Base-by-base conservation (phyloP, 2,329 filamentous ascomycete species). In the Leptodontidium sp. region DNA sequence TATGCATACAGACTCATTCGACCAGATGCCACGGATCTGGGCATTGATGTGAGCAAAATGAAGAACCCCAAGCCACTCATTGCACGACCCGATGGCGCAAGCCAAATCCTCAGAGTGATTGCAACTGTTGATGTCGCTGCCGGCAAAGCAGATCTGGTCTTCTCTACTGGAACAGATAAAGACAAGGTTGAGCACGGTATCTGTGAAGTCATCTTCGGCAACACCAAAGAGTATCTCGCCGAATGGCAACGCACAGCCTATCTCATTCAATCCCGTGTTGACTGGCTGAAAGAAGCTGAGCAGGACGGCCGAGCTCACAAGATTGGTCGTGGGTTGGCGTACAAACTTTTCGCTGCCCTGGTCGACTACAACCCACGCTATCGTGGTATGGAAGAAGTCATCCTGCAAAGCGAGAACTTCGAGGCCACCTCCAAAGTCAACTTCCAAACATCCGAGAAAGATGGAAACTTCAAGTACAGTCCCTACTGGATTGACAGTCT, bases 21-120 rank as follows among this genome's bases (percentile, higher is more conserved):
- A 8, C 88, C 89, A 2, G 84, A 85, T 24, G 80, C 82, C 9
- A 82, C 85, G 63, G 82, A 85, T 40, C 82, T 89, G 24, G 88
- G 87, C 26, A 82, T 88, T 73, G 91, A 93, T 72, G 87, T 93
- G 24, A 84, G 84, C 71, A 82, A 88, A 61, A 88, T 93, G 83
- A 87, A 91, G 77, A 90, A 92, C 1, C 85, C 85, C 62, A 92
- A 93, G 83, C 88, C 90, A 43, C 82, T 94, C 69, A 91, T 94
- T 70, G 85, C 84, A 1, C 82, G 84, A 71, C 71, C 67, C 29
- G 70, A 71, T 58, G 71, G 70, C 47, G 80, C 81, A 61, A 84
- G 83, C 45, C 90, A 92, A 77, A 84, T 90, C 64, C 80, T 92
- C 38, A 85, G 87, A 74, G 82, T 91, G 72, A 85, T 86, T 61